A percentile compares a stretch with the other conserved stretches of the same genome.
phyloP scores from a whole-genome alignment of 148 eudicot species.

The Amaranthus palmeri region DNA sequence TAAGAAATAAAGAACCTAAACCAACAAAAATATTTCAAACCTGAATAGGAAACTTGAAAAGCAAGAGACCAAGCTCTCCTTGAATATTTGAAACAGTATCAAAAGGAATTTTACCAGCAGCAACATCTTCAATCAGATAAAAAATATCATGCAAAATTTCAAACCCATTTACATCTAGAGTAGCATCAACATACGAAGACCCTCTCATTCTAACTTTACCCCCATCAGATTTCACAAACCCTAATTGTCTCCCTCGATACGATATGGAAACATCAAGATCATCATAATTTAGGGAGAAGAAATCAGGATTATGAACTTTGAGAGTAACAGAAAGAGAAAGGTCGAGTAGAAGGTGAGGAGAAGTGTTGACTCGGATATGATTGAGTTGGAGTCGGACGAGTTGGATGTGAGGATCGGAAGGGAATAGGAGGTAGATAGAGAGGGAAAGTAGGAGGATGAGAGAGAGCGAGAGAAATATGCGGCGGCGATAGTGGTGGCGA shows the following conservation, averaged over 20 bases:
- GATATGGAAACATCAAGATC: conserved; percentile 31
- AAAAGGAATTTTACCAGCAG: conserved; percentile 44
- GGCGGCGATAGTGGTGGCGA: conserved; percentile 11
- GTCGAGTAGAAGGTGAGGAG: conserved; percentile 35
- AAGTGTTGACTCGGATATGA: conserved; percentile 30
- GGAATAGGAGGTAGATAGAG: conserved; percentile 34
- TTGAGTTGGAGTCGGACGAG: conserved; percentile 39
- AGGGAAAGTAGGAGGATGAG: conserved; percentile 22
- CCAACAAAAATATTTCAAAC: conserved; percentile 20
- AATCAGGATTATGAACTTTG: conserved; percentile 38
- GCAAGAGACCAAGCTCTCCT: conserved; percentile 33
- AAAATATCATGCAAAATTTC: conserved; percentile 49
- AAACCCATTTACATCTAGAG: conserved; percentile 36
- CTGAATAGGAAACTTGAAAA: conserved; percentile 39
- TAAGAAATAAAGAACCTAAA: not conserved
- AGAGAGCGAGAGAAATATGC: conserved; percentile 12
- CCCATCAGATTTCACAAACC: conserved; percentile 33
- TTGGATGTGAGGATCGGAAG: conserved; percentile 41
- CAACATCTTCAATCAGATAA: conserved; percentile 48
- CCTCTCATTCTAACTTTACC: conserved; percentile 34
- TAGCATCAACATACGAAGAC: conserved; percentile 42
- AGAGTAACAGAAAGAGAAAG: conserved; percentile 35
- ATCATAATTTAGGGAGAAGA: conserved; percentile 38
- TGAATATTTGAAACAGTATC: conserved; percentile 41
- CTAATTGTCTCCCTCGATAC: conserved; percentile 44